A percentile compares a stretch with the other conserved stretches of the same genome.
phyloP scores from a whole-genome alignment of 2,329 filamentous ascomycete species.

The Elsinoe ampelina region DNA sequence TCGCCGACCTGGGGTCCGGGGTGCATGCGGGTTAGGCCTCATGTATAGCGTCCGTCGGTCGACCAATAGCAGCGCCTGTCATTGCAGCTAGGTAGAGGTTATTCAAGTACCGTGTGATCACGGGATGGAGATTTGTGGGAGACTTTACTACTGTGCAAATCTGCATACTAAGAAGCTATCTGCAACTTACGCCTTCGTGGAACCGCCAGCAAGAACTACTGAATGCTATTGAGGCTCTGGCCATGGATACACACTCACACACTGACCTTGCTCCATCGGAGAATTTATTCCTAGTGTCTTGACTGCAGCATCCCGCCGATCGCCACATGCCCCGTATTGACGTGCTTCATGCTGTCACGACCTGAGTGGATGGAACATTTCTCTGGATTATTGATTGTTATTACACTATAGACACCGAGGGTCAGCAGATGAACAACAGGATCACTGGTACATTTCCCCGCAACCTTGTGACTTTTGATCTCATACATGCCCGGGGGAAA shows the following conservation, averaged over 20 bases:
- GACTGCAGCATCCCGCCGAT: not conserved
- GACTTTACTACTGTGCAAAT: not conserved
- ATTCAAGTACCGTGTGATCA: too few relatives aligned
- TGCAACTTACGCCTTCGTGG: not conserved
- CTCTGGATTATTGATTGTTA: not conserved
- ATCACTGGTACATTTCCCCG: not conserved
- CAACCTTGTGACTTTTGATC: not conserved
- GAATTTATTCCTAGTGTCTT: too few relatives aligned
- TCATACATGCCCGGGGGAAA: not conserved
- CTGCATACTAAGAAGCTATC: not conserved
- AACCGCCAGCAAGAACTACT: not conserved
- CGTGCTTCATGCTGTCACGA: not conserved
- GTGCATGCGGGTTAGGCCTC: not conserved
- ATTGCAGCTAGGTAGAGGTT: not conserved
- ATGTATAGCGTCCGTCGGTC: too few relatives aligned
- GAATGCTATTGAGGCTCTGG: not conserved
- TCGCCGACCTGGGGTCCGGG: not conserved
- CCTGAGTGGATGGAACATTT: constrained; percentile 6
- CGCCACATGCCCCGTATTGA: not conserved
- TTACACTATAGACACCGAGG: not conserved
- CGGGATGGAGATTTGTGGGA: not conserved
- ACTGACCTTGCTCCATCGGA: too few relatives aligned
- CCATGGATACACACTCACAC: not conserved
- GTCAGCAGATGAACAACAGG: not conserved
- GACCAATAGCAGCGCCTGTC: not conserved